phyloP scores from a whole-genome alignment of 352 stramenopile species.

The Globisporangium mamillatum region DNA sequence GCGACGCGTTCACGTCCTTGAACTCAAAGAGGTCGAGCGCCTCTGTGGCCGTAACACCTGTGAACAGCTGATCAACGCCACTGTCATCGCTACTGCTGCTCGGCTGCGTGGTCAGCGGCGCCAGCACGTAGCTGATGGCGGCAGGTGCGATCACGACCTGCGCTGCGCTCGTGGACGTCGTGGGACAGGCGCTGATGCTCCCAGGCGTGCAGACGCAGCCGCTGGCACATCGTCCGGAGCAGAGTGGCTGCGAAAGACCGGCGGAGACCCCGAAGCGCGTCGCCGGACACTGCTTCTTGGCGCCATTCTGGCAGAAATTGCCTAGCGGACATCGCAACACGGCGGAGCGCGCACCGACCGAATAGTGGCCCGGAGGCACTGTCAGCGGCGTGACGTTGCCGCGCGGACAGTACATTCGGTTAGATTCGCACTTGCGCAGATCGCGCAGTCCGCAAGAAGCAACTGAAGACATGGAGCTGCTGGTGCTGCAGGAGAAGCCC shows the following conservation, averaged over 20 bases:
- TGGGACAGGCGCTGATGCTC: constrained; percentile 45
- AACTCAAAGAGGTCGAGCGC: constrained; percentile 45
- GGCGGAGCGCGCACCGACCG: constrained; percentile 36
- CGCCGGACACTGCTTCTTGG: constrained; percentile 34
- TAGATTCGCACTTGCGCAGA: constrained; percentile 34
- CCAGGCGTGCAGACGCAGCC: constrained; percentile 48
- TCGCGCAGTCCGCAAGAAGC: constrained; percentile 33
- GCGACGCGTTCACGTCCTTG: constrained; percentile 29
- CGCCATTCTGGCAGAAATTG: constrained; percentile 46
- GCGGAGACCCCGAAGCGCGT: constrained; percentile 39
- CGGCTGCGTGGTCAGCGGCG: constrained; percentile 24
- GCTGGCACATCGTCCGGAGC: constrained; percentile 38
- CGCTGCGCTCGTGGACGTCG: constrained; percentile 17
- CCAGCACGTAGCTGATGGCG: constrained; percentile 33
- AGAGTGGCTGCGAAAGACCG: constrained; percentile 36
- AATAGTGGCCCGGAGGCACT: constrained; percentile 46
- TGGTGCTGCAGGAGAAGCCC: constrained; percentile 38
- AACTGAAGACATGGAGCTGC: neutral
- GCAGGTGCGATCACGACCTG: constrained; percentile 34
- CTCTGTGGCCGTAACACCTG: neutral
- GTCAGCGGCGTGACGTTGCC: constrained; percentile 31
- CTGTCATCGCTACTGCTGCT: constrained; percentile 14
- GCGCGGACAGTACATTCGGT: constrained; percentile 45
- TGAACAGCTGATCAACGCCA: neutral
- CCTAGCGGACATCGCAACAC: constrained; percentile 45